Conservation (phyloP, 345 rosid species). For the Salix caprea region DNA sequence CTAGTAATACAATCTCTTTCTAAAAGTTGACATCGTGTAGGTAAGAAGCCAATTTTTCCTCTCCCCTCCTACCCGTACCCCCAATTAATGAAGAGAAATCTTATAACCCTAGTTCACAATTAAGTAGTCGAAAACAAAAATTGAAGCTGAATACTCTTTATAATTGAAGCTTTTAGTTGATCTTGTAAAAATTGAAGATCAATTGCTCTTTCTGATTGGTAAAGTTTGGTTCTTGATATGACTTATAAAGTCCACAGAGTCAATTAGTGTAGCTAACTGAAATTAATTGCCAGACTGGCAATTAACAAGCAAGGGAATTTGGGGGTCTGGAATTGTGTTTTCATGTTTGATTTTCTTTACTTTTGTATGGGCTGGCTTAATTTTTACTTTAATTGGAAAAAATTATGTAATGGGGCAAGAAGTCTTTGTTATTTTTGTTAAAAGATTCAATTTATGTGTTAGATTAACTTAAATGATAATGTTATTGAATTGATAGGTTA, state of each 20-base stretch:
- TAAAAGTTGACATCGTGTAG: too few relatives aligned
- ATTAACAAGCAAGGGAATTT: neutral
- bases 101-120: neutral
- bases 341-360: neutral
- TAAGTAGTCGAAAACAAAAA: neutral
- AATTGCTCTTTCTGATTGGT: neutral
- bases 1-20: too few relatives aligned
- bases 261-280: neutral
- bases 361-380: neutral
- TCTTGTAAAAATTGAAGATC: neutral
- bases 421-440: neutral
- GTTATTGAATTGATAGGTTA: conserved; percentile 4
- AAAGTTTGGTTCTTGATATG: neutral
- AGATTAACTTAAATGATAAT: neutral
- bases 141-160: neutral
- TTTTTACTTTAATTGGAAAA: neutral
- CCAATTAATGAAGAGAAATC: neutral
- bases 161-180: neutral
- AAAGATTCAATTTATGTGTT: neutral
- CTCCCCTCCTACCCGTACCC: neutral
- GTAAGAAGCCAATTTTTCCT: neutral
- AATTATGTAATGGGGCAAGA: neutral
- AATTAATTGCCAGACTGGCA: neutral
- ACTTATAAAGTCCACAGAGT: neutral
- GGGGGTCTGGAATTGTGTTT: neutral